Conservation (phyloP, 2,329 filamentous ascomycete species). For the Xylaria multiplex region DNA sequence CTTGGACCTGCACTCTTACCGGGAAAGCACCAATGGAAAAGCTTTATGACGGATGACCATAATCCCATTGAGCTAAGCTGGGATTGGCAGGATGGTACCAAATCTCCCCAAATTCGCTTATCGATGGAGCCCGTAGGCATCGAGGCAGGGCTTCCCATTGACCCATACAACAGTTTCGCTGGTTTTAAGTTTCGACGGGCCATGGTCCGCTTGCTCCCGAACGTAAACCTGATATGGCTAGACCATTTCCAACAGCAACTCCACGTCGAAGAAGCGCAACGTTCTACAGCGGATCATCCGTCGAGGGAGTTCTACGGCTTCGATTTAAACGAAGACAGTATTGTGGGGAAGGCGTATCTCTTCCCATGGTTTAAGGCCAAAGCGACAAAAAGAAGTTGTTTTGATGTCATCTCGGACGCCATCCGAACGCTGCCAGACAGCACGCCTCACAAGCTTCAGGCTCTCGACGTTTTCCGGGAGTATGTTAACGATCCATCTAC, state of each 20-base stretch:
- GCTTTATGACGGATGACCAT: slow-evolving; percentile 33
- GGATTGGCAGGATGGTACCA: slow-evolving; percentile 25
- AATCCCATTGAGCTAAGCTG: slow-evolving; percentile 30
- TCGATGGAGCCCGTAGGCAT: slow-evolving; percentile 30
- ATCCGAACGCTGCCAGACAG: slow-evolving; percentile 16
- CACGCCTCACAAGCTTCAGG: slow-evolving; percentile 7
- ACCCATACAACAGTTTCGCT: slow-evolving; percentile 21
- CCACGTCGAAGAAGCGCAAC: too few relatives aligned
- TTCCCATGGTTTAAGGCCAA: slow-evolving; percentile 24
- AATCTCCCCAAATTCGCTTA: slow-evolving; percentile 24
- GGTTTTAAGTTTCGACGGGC: not conserved
- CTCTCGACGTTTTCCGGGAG: slow-evolving; percentile 18
- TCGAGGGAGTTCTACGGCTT: slow-evolving; percentile 30
- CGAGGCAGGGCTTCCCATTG: slow-evolving; percentile 11
- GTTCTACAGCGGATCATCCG: slow-evolving; percentile 13
- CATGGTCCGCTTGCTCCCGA: not conserved
- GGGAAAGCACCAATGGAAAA: slow-evolving; percentile 9
- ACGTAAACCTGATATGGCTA: slow-evolving; percentile 18
- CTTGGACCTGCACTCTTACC: too few relatives aligned
- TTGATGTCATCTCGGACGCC: slow-evolving; percentile 12
- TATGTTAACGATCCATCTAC: slow-evolving; percentile 15
- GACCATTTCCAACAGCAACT: slow-evolving; percentile 8
- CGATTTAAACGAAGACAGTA: slow-evolving; percentile 20
- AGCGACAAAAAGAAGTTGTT: not conserved
- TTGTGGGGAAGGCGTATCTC: slow-evolving; percentile 28